These are phyloP conservation scores for Darksidea phi DNA, from an alignment of 495 filamentous ascomycete species.

Conservation along the genomic window DNA sequence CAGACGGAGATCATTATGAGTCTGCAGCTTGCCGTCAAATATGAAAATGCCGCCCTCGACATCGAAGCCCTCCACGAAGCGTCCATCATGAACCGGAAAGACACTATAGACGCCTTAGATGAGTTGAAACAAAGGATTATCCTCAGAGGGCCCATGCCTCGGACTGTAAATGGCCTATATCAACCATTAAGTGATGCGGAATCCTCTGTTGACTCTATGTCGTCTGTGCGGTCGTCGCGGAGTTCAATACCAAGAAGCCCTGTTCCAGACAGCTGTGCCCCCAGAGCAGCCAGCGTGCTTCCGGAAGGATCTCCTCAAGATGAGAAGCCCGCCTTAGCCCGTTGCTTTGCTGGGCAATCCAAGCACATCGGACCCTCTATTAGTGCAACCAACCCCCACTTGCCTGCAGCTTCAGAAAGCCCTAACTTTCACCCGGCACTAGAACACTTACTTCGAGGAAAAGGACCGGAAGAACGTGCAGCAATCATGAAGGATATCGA, in stretches of 20 bases:
- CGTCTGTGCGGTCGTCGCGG: constrained; percentile 21
- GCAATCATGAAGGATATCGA: constrained; percentile 35
- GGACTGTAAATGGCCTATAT: constrained; percentile 12
- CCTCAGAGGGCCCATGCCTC: constrained; percentile 20
- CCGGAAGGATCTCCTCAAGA: constrained; percentile 7
- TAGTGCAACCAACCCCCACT: constrained; percentile 1
- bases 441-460: constrained; percentile 14
- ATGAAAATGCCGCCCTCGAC: constrained; percentile 43
- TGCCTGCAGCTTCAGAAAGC: constrained; percentile 2
- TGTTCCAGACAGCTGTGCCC: constrained; percentile 20
- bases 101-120: constrained; percentile 39
- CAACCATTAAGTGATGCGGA: neutral
- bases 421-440: constrained; percentile 18
- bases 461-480: constrained; percentile 5
- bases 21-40: constrained; percentile 44
- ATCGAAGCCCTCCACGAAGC: constrained; percentile 44
- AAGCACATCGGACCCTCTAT: constrained; percentile 10
- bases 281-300: constrained; percentile 25
- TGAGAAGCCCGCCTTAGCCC: constrained; percentile 22
- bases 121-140: constrained; percentile 45
- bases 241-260: constrained; percentile 1
- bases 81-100: constrained; percentile 40
- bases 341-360: constrained; percentile 18
- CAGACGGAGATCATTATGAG: constrained; percentile 48
- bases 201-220: constrained; percentile 2